Evolutionary conservation across 1,284 basidiomycete genomes (phyloP).

Genomic region (Puccinia sorghi): DNA sequence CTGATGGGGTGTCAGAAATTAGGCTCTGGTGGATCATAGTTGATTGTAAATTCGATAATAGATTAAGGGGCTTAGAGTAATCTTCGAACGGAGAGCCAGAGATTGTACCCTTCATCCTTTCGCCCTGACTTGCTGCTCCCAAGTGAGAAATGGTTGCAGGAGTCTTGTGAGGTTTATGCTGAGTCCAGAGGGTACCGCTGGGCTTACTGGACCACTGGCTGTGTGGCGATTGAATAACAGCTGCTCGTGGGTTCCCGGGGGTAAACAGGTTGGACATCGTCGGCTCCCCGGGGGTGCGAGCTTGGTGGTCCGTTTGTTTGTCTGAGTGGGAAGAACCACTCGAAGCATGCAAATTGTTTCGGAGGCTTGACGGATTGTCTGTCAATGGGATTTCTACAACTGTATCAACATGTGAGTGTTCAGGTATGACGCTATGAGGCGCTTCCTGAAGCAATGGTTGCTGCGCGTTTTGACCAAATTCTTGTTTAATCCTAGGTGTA

Average conservation of each 20-base stretch:
- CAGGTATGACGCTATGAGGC: not conserved
- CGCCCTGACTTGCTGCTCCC: conserved; percentile 14
- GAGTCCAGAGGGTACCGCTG: conserved; percentile 14
- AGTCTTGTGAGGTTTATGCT: conserved; percentile 44
- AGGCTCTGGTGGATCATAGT: conserved; percentile 13
- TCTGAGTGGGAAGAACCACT: conserved; percentile 21
- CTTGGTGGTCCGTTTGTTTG: conserved; percentile 11
- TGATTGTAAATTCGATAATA: conserved; percentile 10
- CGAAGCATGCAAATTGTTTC: conserved; percentile 25
- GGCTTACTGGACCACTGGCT: conserved; percentile 48
- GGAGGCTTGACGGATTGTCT: conserved; percentile 43
- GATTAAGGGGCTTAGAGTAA: conserved; percentile 17
- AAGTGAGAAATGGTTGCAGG: conserved; percentile 22
- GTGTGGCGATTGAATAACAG: conserved; percentile 32
- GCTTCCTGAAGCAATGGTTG: not conserved
- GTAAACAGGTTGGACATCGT: conserved; percentile 27
- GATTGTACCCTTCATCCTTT: not conserved
- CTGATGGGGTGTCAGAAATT: not conserved
- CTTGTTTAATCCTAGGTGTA: conserved; percentile 7
- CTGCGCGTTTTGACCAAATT: not conserved
- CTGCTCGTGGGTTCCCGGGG: conserved; percentile 32
- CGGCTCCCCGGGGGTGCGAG: conserved; percentile 34
- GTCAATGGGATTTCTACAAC: conserved; percentile 40
- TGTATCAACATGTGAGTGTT: conserved; percentile 19
- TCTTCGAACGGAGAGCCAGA: conserved; percentile 36